phyloP scores from a whole-genome alignment of 1,284 basidiomycete species.

The Melampsora americana region DNA sequence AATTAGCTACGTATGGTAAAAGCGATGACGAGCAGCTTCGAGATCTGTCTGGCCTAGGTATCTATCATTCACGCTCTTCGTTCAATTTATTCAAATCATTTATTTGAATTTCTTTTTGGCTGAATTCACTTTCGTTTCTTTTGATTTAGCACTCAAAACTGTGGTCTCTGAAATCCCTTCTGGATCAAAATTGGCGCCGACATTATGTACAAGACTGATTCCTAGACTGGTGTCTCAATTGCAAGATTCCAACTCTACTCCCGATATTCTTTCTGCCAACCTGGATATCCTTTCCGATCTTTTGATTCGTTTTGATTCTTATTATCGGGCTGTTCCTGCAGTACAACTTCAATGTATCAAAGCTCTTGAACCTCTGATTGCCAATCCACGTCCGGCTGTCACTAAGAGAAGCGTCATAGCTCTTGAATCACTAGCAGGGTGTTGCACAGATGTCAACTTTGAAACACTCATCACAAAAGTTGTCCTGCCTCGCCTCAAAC shows the following conservation, averaged over 20 bases:
- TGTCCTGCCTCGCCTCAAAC: constrained; percentile 64
- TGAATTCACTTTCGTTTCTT: constrained; percentile 20
- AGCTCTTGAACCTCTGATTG: constrained; percentile 71
- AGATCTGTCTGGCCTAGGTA: constrained; percentile 89
- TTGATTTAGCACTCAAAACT: constrained; percentile 74
- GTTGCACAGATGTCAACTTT: constrained; percentile 63
- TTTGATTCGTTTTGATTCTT: constrained; percentile 73
- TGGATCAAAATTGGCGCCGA: constrained; percentile 71
- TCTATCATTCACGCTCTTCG: constrained; percentile 49
- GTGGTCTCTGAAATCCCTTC: constrained; percentile 83
- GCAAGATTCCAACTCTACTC: constrained; percentile 71
- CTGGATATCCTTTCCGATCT: constrained; percentile 87
- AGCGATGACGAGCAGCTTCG: constrained; percentile 83
- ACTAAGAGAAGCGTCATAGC: constrained; percentile 85
- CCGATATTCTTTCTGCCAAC: constrained; percentile 80
- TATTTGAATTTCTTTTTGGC: not conserved
- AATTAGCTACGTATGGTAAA: constrained; percentile 73
- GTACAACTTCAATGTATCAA: constrained; percentile 63
- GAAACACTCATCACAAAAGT: constrained; percentile 61
- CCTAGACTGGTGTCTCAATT: constrained; percentile 78
- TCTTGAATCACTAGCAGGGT: constrained; percentile 63
- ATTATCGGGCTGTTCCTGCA: constrained; percentile 45
- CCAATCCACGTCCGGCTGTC: constrained; percentile 73
- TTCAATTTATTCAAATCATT: not conserved
- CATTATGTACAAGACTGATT: constrained; percentile 77